phyloP scores from a whole-genome alignment of 352 stramenopile genomes.

The Globisporangium polare region DNA sequence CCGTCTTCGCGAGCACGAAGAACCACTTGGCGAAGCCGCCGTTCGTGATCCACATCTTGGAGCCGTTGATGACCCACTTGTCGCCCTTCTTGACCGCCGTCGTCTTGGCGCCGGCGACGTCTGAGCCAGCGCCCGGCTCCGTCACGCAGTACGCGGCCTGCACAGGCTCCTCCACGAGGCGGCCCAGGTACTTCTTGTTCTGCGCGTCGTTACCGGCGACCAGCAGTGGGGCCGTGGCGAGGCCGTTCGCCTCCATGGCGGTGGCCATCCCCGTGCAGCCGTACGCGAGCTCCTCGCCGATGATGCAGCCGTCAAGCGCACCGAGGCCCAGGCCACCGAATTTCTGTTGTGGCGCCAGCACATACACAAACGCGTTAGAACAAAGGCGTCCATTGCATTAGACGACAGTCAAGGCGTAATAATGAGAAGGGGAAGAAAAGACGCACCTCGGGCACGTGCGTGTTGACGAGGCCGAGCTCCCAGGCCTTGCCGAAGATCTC shows the following conservation, averaged over 20 bases:
- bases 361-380: neutral
- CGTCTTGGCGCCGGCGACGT: conserved; percentile 88
- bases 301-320: conserved; percentile 80
- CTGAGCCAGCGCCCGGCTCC: conserved; percentile 85
- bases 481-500: conserved; percentile 88
- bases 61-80: conserved; percentile 92
- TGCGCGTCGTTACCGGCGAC: conserved; percentile 79
- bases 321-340: conserved; percentile 81
- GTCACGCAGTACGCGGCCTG: conserved; percentile 90
- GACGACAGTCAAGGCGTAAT: too few species aligned
- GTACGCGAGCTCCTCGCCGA: conserved; percentile 88
- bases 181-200: conserved; percentile 85
- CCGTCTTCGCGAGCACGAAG: conserved; percentile 90
- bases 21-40: conserved; percentile 88
- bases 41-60: conserved; percentile 95
- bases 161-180: conserved; percentile 74
- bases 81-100: conserved; percentile 91
- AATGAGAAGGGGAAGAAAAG: too few species aligned
- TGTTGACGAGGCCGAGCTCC: conserved; percentile 87
- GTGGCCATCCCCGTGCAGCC: conserved; percentile 90
- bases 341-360: conserved; percentile 21
- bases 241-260: conserved; percentile 87
- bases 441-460: conserved; percentile 65
- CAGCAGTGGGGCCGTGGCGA: conserved; percentile 80
- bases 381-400: neutral